phyloP scores from a whole-genome alignment of 169 alveolate species.

The Eimeria acervulina region DNA sequence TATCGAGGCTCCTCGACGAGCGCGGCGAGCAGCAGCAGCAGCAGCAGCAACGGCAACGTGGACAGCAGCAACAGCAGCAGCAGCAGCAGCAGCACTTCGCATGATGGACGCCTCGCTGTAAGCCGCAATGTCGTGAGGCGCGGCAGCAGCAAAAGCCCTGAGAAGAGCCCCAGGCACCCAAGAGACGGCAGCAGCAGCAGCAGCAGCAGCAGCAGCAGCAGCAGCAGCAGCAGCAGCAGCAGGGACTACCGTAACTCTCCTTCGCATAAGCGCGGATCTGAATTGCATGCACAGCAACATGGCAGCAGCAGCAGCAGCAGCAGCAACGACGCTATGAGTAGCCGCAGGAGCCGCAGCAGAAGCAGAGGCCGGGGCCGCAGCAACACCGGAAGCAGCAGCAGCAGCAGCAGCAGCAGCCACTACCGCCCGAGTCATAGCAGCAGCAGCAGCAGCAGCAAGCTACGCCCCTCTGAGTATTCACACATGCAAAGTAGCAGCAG shows the following conservation, averaged over 20 bases:
- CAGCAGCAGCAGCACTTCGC: not conserved
- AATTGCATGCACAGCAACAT: conserved; percentile 35
- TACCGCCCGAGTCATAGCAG: conserved; percentile 10
- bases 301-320: conserved; percentile 47
- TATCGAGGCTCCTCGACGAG: not conserved
- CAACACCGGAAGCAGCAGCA: not conserved
- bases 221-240: conserved; percentile 58
- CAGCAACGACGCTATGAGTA: conserved; percentile 20
- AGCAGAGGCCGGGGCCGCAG: not conserved
- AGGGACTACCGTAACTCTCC: not conserved
- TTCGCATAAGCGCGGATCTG: not conserved
- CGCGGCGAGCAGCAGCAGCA: conserved; percentile 12
- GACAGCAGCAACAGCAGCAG: conserved; percentile 67
- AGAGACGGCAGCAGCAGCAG: too few relatives aligned
- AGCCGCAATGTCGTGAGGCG: not conserved
- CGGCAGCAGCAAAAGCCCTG: not conserved
- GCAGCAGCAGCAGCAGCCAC: conserved; percentile 48
- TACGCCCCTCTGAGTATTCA: not conserved
- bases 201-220: too few relatives aligned
- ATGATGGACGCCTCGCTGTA: not conserved
- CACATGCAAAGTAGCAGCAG: conserved; percentile 4
- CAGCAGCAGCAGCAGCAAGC: conserved; percentile 49
- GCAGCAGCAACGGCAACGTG: not conserved
- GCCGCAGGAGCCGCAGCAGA: conserved; percentile 30
- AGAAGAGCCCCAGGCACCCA: too few relatives aligned